Conservation (phyloP, 306 rosid genomes). For the Prunus armeniaca region DNA sequence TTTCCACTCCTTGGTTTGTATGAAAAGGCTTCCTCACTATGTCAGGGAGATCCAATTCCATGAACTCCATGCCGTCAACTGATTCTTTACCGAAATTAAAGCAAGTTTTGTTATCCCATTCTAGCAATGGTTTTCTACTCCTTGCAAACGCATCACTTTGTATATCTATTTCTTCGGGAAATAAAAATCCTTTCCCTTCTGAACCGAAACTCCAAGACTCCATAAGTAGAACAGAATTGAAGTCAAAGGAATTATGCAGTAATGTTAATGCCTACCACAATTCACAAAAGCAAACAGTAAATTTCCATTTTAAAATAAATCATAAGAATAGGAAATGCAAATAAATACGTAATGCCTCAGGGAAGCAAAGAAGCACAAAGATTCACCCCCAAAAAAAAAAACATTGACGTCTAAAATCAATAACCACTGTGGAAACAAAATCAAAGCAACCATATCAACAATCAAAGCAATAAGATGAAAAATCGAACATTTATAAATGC, state of each 20-base stretch:
- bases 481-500: constrained; percentile 16
- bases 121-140: constrained; percentile 39
- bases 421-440: constrained; percentile 16
- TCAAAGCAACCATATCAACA: constrained; percentile 14
- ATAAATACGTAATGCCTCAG: neutral
- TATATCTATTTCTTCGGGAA: constrained; percentile 60
- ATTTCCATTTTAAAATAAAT: neutral
- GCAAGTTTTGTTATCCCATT: constrained; percentile 52
- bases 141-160: constrained; percentile 55
- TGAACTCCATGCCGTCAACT: constrained; percentile 44
- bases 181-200: constrained; percentile 56
- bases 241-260: constrained; percentile 18
- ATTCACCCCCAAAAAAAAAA: neutral
- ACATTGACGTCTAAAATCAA: constrained; percentile 7
- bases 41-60: constrained; percentile 56
- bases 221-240: constrained; percentile 39
- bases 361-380: neutral
- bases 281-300: constrained; percentile 12
- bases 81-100: constrained; percentile 42
- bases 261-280: constrained; percentile 36
- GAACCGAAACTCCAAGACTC: constrained; percentile 66
- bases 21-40: constrained; percentile 38
- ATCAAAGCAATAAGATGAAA: constrained; percentile 17
- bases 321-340: neutral
- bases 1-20: constrained; percentile 36